Evolutionary conservation across 768 basidiomycete genomes (phyloP), one percentile per base, ranked within the genome.

Genomic region (Psilocybe tampanensis): DNA sequence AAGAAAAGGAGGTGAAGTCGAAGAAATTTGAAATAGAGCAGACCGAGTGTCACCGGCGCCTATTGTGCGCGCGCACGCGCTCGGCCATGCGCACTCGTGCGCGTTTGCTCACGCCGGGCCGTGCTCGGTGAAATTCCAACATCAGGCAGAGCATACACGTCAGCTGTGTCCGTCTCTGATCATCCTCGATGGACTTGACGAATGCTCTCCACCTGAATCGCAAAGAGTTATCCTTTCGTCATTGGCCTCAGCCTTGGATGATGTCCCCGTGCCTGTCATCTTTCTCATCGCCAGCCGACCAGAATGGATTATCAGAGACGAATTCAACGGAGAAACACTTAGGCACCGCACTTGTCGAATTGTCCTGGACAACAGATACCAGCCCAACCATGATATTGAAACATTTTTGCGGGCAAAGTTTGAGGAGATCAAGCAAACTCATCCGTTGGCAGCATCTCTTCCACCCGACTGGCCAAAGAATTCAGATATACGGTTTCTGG

Each of bases 281-380:
- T n/a, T 44, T 44, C 21, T 44, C 12, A 22, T 44, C 18, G n/a
- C 44, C 18, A 44, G 44, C 22, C 22, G 44, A 21, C 44, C 44
- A 12, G 44, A 44, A 8, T 5, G 8, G 9, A 0, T 8, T 13
- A 44, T 44, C 44, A 5, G 44, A 3, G 18, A 44, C 13, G 44
- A 5, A 7, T 44, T 44, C 13, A 44, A 44, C 2, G 33, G 33
- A 8, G 33, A 7, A 8, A 34, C 15, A 15, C 33, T 34, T 34
- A 34, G 15, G 7, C 33, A 13, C 15, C 6, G 22, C 4, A 51
- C 55, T 2, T 42, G 33, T 9, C 29, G 42, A 3, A 18, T 56
- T 1, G 29, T 36, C 42, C 49, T 56, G n/a, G 48, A 56, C 19
- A 43, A 56, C 9, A 22, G 24, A 6, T 56, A 56, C 42, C 9